These are phyloP conservation scores for Schizopora paradoxa DNA, from an alignment of 1,284 basidiomycete species.

Conservation along the genomic window DNA sequence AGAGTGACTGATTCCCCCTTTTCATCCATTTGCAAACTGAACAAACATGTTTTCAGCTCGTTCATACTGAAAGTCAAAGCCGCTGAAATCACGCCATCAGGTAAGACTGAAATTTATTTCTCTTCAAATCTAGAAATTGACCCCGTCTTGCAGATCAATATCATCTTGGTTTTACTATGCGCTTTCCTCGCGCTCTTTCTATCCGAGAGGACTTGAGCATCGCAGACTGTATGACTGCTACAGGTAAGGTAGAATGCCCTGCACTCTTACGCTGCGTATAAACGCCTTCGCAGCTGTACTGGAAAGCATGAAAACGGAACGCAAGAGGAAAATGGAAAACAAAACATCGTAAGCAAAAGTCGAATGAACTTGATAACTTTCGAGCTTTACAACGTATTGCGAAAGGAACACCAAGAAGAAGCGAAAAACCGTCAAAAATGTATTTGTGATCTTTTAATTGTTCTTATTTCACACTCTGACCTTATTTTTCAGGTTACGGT, in stretches of 20 bases:
- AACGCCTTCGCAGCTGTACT: conserved; percentile 37
- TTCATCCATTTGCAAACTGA: background rate
- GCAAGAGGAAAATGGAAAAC: conserved; percentile 67
- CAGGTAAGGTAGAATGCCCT: conserved; percentile 38
- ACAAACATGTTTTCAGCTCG: conserved; percentile 43
- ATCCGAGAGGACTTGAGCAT: conserved; percentile 72
- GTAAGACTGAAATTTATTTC: conserved; percentile 33
- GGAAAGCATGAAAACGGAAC: conserved; percentile 53
- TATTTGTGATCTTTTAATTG: conserved; percentile 20
- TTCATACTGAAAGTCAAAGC: conserved; percentile 89
- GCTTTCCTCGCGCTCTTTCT: conserved; percentile 79
- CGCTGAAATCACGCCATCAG: conserved; percentile 75
- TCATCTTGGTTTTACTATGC: conserved; percentile 72
- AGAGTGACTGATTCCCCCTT: conserved; percentile 44
- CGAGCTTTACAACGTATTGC: conserved; percentile 6
- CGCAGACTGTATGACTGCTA: conserved; percentile 64
- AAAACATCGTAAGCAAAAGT: conserved; percentile 41
- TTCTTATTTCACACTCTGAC: conserved; percentile 7
- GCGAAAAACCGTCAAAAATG: conserved; percentile 55
- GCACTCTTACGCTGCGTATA: background rate
- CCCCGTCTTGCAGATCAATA: conserved; percentile 61
- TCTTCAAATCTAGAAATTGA: background rate
- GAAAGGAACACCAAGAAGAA: conserved; percentile 58
- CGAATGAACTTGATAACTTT: background rate
- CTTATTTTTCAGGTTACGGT: conserved; percentile 43